phyloP scores from a whole-genome alignment of 2,329 filamentous ascomycete species.

The Pseudocercospora crystallina region DNA sequence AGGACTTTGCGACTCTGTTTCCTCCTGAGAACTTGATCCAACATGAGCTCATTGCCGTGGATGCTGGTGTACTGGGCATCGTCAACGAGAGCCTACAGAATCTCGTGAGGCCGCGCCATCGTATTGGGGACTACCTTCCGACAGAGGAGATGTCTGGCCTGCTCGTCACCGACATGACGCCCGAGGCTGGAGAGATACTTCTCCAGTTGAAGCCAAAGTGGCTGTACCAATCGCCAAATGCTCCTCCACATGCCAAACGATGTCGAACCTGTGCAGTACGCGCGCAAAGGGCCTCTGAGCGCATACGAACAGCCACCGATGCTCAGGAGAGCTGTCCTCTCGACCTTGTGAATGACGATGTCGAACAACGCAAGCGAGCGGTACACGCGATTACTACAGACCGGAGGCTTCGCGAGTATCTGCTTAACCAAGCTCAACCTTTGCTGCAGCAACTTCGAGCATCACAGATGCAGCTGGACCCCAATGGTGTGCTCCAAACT shows the following conservation, averaged over 20 bases:
- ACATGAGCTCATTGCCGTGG: slow-evolving; percentile 30
- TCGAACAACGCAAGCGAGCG: slow-evolving; percentile 24
- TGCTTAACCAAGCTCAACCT: slow-evolving; percentile 33
- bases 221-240: slow-evolving; percentile 48
- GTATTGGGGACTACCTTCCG: slow-evolving; percentile 29
- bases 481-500: slow-evolving; percentile 31
- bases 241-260: slow-evolving; percentile 39
- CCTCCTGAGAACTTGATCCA: slow-evolving; percentile 32
- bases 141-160: slow-evolving; percentile 30
- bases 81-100: slow-evolving; percentile 29
- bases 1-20: slow-evolving; percentile 32
- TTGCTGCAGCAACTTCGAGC: slow-evolving; percentile 40
- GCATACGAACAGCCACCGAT: slow-evolving; percentile 32
- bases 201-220: slow-evolving; percentile 52
- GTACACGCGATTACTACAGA: slow-evolving; percentile 28
- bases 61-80: slow-evolving; percentile 16
- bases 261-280: slow-evolving; percentile 50
- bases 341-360: slow-evolving; percentile 36
- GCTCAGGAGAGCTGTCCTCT: slow-evolving; percentile 41
- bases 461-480: slow-evolving; percentile 41
- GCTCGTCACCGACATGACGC: slow-evolving; percentile 39
- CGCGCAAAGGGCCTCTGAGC: slow-evolving; percentile 33
- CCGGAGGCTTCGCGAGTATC: slow-evolving; percentile 25
- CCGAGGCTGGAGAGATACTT: slow-evolving; percentile 25
- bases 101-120: slow-evolving; percentile 25